Percentiles rank a stretch among this genome's conserved stretches.
Conservation (phyloP, 805 yeast species). For the Yamadazyma endophytica region DNA sequence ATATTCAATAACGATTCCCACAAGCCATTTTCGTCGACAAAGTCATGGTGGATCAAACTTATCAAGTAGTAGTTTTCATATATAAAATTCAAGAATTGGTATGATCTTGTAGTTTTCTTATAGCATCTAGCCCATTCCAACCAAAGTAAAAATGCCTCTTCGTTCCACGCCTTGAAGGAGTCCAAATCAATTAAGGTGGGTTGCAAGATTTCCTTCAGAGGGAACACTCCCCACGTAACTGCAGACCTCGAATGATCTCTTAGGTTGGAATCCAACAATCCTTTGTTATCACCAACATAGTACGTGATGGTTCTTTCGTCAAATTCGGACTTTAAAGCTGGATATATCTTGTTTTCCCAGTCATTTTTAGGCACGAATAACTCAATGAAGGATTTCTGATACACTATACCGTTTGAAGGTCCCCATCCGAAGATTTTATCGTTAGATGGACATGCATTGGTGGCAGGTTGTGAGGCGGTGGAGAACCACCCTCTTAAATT, state of each 20-base stretch:
- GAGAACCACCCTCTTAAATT: constrained; percentile 78
- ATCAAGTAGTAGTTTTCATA: constrained; percentile 67
- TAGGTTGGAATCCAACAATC: constrained; percentile 59
- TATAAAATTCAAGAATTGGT: constrained; percentile 56
- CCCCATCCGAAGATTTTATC: constrained; percentile 98
- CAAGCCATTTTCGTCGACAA: constrained; percentile 62
- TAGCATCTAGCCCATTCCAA: constrained; percentile 87
- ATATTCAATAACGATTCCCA: constrained; percentile 60
- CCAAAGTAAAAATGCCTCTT: constrained; percentile 92
- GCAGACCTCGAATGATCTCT: constrained; percentile 56
- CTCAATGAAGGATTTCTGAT: constrained; percentile 88
- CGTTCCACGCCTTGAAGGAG: constrained; percentile 93
- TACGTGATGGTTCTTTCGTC: constrained; percentile 57
- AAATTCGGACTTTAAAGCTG: constrained; percentile 39
- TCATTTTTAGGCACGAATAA: constrained; percentile 69
- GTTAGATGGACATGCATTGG: constrained; percentile 70
- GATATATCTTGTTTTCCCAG: constrained; percentile 58
- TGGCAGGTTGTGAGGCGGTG: constrained; percentile 93
- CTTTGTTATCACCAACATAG: constrained; percentile 65
- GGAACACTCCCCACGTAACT: constrained; percentile 98
- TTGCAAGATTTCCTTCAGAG: constrained; percentile 82
- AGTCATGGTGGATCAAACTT: constrained; percentile 86
- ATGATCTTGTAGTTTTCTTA: constrained; percentile 51
- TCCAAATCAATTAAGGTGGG: constrained; percentile 91
- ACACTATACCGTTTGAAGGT: constrained; percentile 80